These are phyloP conservation scores for Mycena alexandri DNA, from an alignment of 768 basidiomycete genomes.

Conservation along the genomic window DNA sequence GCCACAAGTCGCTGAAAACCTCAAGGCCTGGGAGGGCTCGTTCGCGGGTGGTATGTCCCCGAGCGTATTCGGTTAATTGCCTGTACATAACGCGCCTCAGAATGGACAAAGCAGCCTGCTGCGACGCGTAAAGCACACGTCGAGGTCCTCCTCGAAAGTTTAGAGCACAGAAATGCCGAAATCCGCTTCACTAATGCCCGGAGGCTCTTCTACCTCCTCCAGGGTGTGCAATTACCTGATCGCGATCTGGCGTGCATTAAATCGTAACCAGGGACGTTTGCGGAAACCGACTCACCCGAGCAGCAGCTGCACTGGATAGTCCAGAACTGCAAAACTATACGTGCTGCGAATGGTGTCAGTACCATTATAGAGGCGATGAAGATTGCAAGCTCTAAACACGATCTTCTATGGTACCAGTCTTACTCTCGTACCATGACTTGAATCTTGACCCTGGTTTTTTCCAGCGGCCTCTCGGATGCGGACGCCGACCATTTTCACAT, in stretches of 20 bases:
- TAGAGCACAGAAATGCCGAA: slow-evolving; percentile 89
- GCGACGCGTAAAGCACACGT: slow-evolving; percentile 78
- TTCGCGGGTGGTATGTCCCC: slow-evolving; percentile 76
- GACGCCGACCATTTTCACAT: slow-evolving; percentile 82
- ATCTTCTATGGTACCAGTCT: slow-evolving; percentile 74
- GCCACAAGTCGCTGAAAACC: slow-evolving; percentile 88
- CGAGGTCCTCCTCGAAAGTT: slow-evolving; percentile 84
- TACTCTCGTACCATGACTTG: background rate
- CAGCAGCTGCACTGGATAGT: slow-evolving; percentile 97
- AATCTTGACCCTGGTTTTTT: slow-evolving; percentile 19
- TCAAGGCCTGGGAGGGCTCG: slow-evolving; percentile 89
- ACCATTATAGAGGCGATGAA: slow-evolving; percentile 90
- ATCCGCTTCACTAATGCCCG: slow-evolving; percentile 90
- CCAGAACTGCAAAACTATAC: slow-evolving; percentile 90
- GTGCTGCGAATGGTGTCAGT: slow-evolving; percentile 85
- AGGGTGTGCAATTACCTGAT: slow-evolving; percentile 68
- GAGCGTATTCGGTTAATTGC: slow-evolving; percentile 7
- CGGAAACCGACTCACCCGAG: slow-evolving; percentile 91
- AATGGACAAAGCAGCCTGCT: slow-evolving; percentile 82
- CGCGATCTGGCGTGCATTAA: slow-evolving; percentile 16
- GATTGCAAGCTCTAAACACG: slow-evolving; percentile 89
- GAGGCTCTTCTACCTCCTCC: slow-evolving; percentile 89
- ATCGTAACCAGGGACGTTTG: slow-evolving; percentile 78
- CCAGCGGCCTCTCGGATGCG: slow-evolving; percentile 80
- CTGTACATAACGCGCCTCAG: slow-evolving; percentile 47